Evolutionary conservation across 1,139 yeast species (phyloP).

Genomic region (Sugiyamaella xylanicola): DNA sequence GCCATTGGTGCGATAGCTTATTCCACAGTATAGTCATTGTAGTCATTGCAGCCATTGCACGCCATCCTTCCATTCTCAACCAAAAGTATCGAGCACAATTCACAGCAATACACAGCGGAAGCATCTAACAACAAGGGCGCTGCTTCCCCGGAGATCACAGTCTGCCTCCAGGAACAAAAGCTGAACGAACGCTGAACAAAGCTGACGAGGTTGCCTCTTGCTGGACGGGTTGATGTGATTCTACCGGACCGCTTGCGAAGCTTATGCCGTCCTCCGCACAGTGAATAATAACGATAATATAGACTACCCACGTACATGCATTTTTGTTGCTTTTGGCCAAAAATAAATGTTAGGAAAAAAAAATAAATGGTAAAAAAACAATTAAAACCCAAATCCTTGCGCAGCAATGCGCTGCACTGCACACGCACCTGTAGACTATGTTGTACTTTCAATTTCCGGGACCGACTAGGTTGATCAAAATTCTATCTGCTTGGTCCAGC

Average conservation of each 20-base stretch:
- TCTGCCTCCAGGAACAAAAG: no score
- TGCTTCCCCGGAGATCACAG: no score
- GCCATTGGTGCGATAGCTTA: no score
- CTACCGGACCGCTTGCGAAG: neutral
- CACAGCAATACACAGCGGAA: no score
- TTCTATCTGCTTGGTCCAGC: neutral
- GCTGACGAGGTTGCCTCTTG: no score
- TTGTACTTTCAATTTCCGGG: neutral
- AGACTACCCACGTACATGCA: neutral
- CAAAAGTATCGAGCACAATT: no score
- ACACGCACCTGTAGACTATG: neutral
- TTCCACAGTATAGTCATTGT: no score
- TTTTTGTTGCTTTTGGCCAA: neutral
- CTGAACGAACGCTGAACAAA: no score
- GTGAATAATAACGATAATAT: neutral
- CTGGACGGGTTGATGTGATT: no score
- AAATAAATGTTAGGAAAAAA: neutral
- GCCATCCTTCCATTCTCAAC: no score
- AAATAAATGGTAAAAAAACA: neutral
- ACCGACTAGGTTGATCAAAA: neutral
- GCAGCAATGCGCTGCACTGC: neutral
- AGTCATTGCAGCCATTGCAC: no score
- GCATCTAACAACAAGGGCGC: no score
- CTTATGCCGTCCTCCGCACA: neutral
- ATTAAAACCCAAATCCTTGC: neutral